Evolutionary conservation across 2,329 filamentous ascomycete species (phyloP), one percentile per base, ranked within the genome.

Genomic region (Paraphaeosphaeria minitans): DNA sequence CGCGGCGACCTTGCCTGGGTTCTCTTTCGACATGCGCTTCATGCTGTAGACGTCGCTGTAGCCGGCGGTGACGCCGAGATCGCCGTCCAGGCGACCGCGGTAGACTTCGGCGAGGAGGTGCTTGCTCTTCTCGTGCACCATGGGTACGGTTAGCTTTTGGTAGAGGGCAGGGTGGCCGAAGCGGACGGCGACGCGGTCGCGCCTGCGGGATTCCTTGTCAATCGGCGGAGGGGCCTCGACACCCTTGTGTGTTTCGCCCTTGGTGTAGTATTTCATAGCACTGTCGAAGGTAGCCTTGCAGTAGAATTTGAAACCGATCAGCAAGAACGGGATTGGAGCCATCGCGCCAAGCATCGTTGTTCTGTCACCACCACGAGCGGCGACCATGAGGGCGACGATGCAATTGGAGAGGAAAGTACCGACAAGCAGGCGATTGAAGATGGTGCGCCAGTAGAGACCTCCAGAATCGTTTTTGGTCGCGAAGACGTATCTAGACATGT

Each of bases 391-490:
- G 53, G 91, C 91, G 27, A 93, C 87, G 56, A 97, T 84, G 10
- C 92, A 74, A 67, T 97, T 93, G 37, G 91, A 85, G 9, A 99
- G 80, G 29, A 96, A 85, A 0, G 87, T 83, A 29, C 87, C 91
- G 68, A 97, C 94, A 24, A 98, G 80, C 75, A 97, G 83, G n/a
- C 95, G 90, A 77, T 99, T 99, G 83, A 92, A 96, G 7, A 98
- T 77, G 1, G 93, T 86, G 19, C 92, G 88, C 95, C 95, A 99
- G 74, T 92, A 97, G 74, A 90, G 86, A 52, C 95, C 95, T 9
- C 93, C 95, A 0, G 93, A 97, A 74, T 99, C 95, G 29, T 90
- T 97, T 81, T 98, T 99, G 48, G 95, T 99, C 64, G 96, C 86
- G 72, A 97, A 98, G 64, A 97, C 90, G 78, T 99, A 82, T 60